These are phyloP conservation scores for Geranomyces variabilis DNA, from an alignment of 192 early-diverging fungal genomes.

Conservation along the genomic window DNA sequence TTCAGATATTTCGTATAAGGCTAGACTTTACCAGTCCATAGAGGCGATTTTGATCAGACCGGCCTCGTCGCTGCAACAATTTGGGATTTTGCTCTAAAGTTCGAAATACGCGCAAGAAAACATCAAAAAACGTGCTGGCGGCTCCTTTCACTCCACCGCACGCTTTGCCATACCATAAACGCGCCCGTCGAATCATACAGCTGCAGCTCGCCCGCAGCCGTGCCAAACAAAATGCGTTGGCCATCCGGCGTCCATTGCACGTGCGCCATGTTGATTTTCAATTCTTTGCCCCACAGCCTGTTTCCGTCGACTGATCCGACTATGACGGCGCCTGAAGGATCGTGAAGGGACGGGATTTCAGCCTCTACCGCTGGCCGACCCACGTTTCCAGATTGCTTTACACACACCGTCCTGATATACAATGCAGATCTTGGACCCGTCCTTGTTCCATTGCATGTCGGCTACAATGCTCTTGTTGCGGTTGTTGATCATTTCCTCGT, in stretches of 20 bases:
- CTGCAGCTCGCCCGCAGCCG: slow-evolving; percentile 53
- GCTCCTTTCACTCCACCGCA: background rate
- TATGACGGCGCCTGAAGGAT: slow-evolving; percentile 67
- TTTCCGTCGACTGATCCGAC: slow-evolving; percentile 66
- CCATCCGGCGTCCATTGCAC: slow-evolving; percentile 65
- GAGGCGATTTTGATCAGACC: slow-evolving; percentile 47
- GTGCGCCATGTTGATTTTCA: slow-evolving; percentile 48
- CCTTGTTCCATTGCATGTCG: slow-evolving; percentile 64
- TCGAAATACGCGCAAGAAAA: too few species aligned
- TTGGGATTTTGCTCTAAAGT: slow-evolving; percentile 53
- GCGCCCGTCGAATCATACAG: slow-evolving; percentile 56
- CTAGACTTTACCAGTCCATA: slow-evolving; percentile 49
- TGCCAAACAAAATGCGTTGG: slow-evolving; percentile 60
- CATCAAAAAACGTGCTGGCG: too few species aligned
- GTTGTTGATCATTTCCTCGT: slow-evolving; percentile 74
- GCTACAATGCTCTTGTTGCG: slow-evolving; percentile 63
- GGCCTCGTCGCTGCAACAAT: slow-evolving; percentile 45
- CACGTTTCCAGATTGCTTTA: too few species aligned
- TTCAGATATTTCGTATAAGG: background rate
- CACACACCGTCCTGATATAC: slow-evolving; percentile 61
- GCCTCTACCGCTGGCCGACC: too few species aligned
- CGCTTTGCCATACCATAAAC: slow-evolving; percentile 44
- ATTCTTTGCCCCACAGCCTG: slow-evolving; percentile 64
- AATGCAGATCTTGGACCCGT: slow-evolving; percentile 61
- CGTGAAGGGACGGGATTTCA: background rate